Evolutionary conservation across 345 rosid genomes (phyloP).

Genomic region (Syzygium oleosum): DNA sequence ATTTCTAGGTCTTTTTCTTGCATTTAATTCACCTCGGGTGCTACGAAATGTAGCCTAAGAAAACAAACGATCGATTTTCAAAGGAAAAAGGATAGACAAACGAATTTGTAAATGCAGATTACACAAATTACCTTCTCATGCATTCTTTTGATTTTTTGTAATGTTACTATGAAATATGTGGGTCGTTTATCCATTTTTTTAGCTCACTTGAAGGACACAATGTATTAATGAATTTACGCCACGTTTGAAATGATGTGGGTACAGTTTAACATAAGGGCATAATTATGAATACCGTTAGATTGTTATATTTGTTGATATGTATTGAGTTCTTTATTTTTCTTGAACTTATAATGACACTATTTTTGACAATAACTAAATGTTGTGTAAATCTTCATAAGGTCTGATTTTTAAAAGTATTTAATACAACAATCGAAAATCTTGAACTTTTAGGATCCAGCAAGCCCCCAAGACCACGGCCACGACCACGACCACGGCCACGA

Average conservation of each 20-base stretch:
- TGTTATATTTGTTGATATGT: not conserved
- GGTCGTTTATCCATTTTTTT: not conserved
- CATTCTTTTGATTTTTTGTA: not conserved
- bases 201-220: not conserved
- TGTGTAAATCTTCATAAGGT: not conserved
- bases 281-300: not conserved
- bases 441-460: not conserved
- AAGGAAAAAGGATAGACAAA: not conserved
- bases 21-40: not conserved
- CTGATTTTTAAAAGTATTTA: too few relatives aligned
- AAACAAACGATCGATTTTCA: not conserved
- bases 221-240: not conserved
- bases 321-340: not conserved
- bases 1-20: accelerated
- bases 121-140: not conserved
- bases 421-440: not conserved
- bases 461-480: not conserved
- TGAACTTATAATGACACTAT: accelerated
- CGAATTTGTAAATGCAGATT: not conserved
- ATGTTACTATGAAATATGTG: not conserved
- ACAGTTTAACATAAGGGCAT: too few relatives aligned
- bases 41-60: not conserved
- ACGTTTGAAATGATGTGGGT: too few relatives aligned
- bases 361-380: not conserved
- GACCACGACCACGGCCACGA: not conserved